Base-by-base conservation (phyloP, 2,329 filamentous ascomycete species). In the Teratosphaeria zuluensis region DNA sequence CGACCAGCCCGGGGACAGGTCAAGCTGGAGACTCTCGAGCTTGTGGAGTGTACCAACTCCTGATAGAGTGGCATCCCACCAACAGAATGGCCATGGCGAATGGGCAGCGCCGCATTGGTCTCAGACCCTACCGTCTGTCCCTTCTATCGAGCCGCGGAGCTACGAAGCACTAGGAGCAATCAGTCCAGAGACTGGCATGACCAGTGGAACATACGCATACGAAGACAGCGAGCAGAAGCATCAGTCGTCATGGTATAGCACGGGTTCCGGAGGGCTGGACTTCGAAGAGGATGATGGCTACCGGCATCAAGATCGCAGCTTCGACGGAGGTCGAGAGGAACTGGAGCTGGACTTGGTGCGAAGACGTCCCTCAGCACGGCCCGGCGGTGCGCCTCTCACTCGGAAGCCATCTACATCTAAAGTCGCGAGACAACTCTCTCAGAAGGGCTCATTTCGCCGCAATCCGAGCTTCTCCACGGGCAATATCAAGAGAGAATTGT, bases 11-110 rank as follows among this genome's bases (percentile, higher is more conserved):
- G n/a, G 54, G n/a, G 31, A 32, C 12, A 56, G 54, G 33, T 51
- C 57, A 28, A 58, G 32, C 16, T 58, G 57, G 57, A 58, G 57
- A 52, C 57, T 58, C 12, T 56, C 53, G 12, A 58, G 57, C 46
- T 32, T 58, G n/a, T 58, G 57, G 57, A 55, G 42, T 52, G 53
- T 46, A n/a, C 53, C 55, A 19, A 51, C 57, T n/a, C 42, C 52
- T 8, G 24, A 32, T 19, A 33, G 52, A 54, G 30, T 31, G 33
- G n/a, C 11, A 32, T 53, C 51, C 14, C 30, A 33, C 8, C 30
- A 32, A n/a, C 52, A 32, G 30, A 11, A 54, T 7, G 31, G 8
- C 53, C 2, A 32, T 54, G 53, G 53, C 8, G n/a, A 32, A 30
- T 54, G 30, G 53, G 33, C 14, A 52, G 51, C 54, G 56, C 46